These are phyloP conservation scores for Carex arenaria DNA, from an alignment of 202 grass and related monocot species.

Conservation along the genomic window DNA sequence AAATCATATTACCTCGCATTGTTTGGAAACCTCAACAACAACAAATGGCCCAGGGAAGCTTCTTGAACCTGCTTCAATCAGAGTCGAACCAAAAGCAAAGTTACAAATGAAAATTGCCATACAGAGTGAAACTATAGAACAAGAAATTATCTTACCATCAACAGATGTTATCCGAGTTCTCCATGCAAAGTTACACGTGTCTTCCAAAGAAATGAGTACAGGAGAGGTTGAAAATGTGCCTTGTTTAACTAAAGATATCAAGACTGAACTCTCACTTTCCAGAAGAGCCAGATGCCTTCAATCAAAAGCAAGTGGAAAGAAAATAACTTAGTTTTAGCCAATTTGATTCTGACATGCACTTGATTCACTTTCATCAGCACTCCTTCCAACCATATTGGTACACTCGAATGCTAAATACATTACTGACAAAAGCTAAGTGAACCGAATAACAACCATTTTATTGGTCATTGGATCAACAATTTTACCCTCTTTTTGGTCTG, in stretches of 20 bases:
- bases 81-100: constrained; percentile 18
- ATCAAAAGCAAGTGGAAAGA: constrained; percentile 7
- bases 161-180: constrained; percentile 54
- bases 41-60: constrained; percentile 80
- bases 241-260: constrained; percentile 65
- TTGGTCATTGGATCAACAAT: not conserved
- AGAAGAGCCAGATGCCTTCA: constrained; percentile 45
- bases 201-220: constrained; percentile 50
- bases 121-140: constrained; percentile 22
- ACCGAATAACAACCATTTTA: not conserved
- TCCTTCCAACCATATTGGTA: not conserved
- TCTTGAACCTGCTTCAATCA: constrained; percentile 47
- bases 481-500: not conserved
- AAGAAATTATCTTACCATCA: constrained; percentile 43
- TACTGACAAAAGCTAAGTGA: not conserved
- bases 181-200: constrained; percentile 55
- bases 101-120: not conserved
- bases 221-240: constrained; percentile 68
- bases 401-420: not conserved
- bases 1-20: constrained; percentile 47
- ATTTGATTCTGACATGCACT: not conserved
- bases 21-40: constrained; percentile 68
- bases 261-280: constrained; percentile 43
- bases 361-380: not conserved
- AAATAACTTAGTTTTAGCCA: constrained; percentile 1